Evolutionary conservation across 2,329 filamentous ascomycete species (phyloP).

Genomic region (Akanthomyces dipterigenus): DNA sequence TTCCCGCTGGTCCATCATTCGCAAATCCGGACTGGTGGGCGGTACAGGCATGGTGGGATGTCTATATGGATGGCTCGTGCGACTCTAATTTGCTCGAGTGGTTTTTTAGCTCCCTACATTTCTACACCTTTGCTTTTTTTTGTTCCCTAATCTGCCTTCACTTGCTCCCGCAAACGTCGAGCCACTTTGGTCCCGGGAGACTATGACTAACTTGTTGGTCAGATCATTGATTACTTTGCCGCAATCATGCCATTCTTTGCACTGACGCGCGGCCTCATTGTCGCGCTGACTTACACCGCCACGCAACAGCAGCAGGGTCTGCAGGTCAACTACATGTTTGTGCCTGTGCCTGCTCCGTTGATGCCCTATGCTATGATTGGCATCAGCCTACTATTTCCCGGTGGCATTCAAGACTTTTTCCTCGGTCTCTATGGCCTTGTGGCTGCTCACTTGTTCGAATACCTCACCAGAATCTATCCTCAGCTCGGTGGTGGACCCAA

Average conservation of each 20-base stretch:
- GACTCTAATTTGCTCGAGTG: constrained; percentile 52
- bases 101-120: constrained; percentile 59
- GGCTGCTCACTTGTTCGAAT: constrained; percentile 86
- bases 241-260: constrained; percentile 28
- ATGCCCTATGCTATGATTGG: constrained; percentile 75
- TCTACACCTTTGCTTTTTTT: constrained; percentile 14
- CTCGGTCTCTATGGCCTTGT: constrained; percentile 70
- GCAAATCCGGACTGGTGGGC: constrained; percentile 57
- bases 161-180: neutral
- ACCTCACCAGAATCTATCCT: constrained; percentile 80
- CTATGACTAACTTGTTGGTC: constrained; percentile 13
- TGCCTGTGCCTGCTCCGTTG: constrained; percentile 75
- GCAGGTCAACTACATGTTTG: constrained; percentile 71
- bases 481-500: constrained; percentile 80
- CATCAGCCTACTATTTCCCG: constrained; percentile 60
- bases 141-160: constrained; percentile 15
- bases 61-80: constrained; percentile 63
- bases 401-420: constrained; percentile 49
- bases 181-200: neutral
- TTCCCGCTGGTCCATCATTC: constrained; percentile 57
- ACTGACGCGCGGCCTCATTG: constrained; percentile 59
- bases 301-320: constrained; percentile 77
- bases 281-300: constrained; percentile 78
- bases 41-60: constrained; percentile 71
- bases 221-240: constrained; percentile 25